A percentile compares a stretch with the other conserved stretches of the same genome.
Conservation (phyloP, 2,329 filamentous ascomycete genomes). For the Xylogone sp. region DNA sequence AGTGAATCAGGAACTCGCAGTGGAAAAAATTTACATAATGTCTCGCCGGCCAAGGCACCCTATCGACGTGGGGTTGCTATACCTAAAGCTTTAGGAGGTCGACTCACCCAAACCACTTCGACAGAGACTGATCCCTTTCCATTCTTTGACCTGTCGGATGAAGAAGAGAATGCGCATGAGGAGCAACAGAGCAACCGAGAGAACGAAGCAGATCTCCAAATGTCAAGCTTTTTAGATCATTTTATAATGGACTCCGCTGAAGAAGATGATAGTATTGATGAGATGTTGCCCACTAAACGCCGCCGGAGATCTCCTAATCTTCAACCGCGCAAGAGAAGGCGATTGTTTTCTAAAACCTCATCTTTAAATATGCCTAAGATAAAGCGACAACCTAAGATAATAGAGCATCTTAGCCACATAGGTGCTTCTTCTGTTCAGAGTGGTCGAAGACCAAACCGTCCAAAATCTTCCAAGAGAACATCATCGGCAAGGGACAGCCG, state of each 20-base stretch:
- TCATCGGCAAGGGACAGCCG: neutral
- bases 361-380: conserved; percentile 1
- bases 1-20: conserved; percentile 14
- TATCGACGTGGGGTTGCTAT: conserved; percentile 27
- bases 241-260: conserved; percentile 19
- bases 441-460: neutral
- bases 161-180: conserved; percentile 13
- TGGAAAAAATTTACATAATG: conserved; percentile 9
- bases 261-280: conserved; percentile 28
- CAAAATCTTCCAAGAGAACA: neutral
- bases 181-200: conserved; percentile 8
- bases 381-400: conserved; percentile 23
- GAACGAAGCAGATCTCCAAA: conserved; percentile 7
- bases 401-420: conserved; percentile 15
- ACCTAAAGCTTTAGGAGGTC: conserved; percentile 10
- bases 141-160: conserved; percentile 23
- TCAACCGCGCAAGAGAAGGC: conserved; percentile 15
- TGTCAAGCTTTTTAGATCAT: conserved; percentile 14
- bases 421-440: neutral
- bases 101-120: neutral
- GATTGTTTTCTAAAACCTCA: conserved; percentile 8
- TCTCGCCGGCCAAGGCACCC: conserved; percentile 12
- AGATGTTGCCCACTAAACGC: conserved; percentile 28
- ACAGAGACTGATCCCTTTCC: conserved; percentile 8
- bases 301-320: conserved; percentile 4